Conservation (phyloP, 805 yeast species). For the Cyberlindnera saturnus region DNA sequence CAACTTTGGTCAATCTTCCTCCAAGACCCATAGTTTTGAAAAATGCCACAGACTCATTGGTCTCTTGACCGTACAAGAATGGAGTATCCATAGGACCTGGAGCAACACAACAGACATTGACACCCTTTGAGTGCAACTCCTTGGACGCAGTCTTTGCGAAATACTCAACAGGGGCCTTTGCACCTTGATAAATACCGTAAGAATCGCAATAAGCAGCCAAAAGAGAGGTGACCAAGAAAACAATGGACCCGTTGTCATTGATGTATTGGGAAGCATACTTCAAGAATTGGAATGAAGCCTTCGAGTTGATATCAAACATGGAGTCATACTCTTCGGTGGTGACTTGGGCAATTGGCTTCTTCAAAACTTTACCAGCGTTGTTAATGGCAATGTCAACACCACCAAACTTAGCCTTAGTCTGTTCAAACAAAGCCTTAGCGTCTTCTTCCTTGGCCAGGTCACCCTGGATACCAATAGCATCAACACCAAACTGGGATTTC, state of each 20-base stretch:
- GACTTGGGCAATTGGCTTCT: constrained; percentile 50
- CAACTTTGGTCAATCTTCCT: constrained; percentile 47
- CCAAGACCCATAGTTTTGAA: constrained; percentile 46
- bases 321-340: constrained; percentile 48
- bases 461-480: constrained; percentile 25
- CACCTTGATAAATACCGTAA: constrained; percentile 50
- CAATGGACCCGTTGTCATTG: constrained; percentile 46
- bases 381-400: constrained; percentile 57
- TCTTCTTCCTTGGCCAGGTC: constrained; percentile 31
- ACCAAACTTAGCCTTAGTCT: constrained; percentile 40
- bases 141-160: constrained; percentile 49
- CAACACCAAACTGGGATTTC: constrained; percentile 29
- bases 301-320: constrained; percentile 50
- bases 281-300: constrained; percentile 55
- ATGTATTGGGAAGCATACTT: constrained; percentile 48
- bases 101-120: constrained; percentile 51
- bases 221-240: constrained; percentile 55
- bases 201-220: constrained; percentile 58
- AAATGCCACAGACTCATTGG: constrained; percentile 43
- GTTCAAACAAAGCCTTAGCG: constrained; percentile 38
- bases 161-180: constrained; percentile 50
- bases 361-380: constrained; percentile 61
- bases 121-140: constrained; percentile 39
- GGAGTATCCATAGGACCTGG: constrained; percentile 70
- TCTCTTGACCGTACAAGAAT: constrained; percentile 57